Percentiles rank a stretch among this genome's conserved stretches.
Conservation (phyloP, 495 filamentous ascomycete genomes). For the Aspergillus baeticus region DNA sequence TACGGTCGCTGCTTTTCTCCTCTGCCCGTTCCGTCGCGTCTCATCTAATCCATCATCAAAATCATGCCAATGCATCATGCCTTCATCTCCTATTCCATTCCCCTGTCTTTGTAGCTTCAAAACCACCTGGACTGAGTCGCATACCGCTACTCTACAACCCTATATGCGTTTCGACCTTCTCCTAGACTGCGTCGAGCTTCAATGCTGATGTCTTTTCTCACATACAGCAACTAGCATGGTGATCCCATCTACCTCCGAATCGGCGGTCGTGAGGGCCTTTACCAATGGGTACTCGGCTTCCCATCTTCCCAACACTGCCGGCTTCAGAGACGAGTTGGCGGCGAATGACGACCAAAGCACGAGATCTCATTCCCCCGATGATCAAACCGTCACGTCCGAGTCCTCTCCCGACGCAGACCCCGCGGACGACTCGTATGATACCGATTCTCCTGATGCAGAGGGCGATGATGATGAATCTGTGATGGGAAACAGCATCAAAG, state of each 20-base stretch:
- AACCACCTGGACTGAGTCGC: constrained; percentile 34
- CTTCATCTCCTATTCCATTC: constrained; percentile 31
- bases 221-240: constrained; percentile 51
- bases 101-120: constrained; percentile 25
- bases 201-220: constrained; percentile 46
- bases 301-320: constrained; percentile 35
- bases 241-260: constrained; percentile 49
- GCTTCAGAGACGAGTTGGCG: constrained; percentile 32
- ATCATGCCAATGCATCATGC: constrained; percentile 40
- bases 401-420: constrained; percentile 61
- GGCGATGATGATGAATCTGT: constrained; percentile 78
- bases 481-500: constrained; percentile 61
- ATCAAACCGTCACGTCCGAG: constrained; percentile 37
- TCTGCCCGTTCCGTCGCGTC: constrained; percentile 32
- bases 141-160: constrained; percentile 27
- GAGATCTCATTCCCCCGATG: constrained; percentile 49
- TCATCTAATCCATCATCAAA: constrained; percentile 47
- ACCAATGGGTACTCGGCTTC: constrained; percentile 51
- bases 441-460: constrained; percentile 37
- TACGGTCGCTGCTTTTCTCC: constrained; percentile 19
- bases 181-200: constrained; percentile 30
- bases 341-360: constrained; percentile 53
- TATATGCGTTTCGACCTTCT: constrained; percentile 18
- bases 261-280: constrained; percentile 37
- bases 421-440: constrained; percentile 55